These are phyloP conservation scores for Thermothielavioides terrestris DNA, from an alignment of 495 filamentous ascomycete species.

Conservation along the genomic window DNA sequence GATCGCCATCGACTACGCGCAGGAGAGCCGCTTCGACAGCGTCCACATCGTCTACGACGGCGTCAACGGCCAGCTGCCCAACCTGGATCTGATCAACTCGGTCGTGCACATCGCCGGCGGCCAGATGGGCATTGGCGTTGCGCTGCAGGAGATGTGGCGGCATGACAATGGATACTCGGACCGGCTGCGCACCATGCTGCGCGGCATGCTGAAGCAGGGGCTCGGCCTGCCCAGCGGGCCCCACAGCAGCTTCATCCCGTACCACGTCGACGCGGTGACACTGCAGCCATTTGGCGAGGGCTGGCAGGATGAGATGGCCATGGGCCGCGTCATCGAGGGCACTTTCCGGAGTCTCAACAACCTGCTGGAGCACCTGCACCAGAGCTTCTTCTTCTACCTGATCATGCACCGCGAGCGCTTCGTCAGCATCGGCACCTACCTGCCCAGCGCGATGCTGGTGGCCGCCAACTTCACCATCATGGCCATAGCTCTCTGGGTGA, in stretches of 20 bases:
- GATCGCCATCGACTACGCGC: constrained; percentile 86
- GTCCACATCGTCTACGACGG: constrained; percentile 93
- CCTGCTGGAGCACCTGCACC: constrained; percentile 89
- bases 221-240: constrained; percentile 84
- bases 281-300: constrained; percentile 82
- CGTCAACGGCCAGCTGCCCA: constrained; percentile 90
- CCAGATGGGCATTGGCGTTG: constrained; percentile 82
- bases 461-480: constrained; percentile 93
- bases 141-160: constrained; percentile 76
- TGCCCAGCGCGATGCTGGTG: constrained; percentile 93
- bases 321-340: constrained; percentile 83
- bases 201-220: constrained; percentile 88
- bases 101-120: constrained; percentile 78
- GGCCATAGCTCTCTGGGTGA: constrained; percentile 85
- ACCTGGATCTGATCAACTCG: constrained; percentile 92
- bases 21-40: constrained; percentile 70
- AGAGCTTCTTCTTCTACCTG: constrained; percentile 99
- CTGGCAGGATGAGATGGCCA: constrained; percentile 94
- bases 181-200: constrained; percentile 79
- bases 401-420: constrained; percentile 84
- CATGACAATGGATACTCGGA: constrained; percentile 76
- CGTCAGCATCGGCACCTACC: constrained; percentile 95
- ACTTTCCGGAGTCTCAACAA: constrained; percentile 91
- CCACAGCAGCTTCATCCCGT: constrained; percentile 93
- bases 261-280: constrained; percentile 95